Conservation (phyloP, 805 yeast species). For the Metschnikowia corniflorae region DNA sequence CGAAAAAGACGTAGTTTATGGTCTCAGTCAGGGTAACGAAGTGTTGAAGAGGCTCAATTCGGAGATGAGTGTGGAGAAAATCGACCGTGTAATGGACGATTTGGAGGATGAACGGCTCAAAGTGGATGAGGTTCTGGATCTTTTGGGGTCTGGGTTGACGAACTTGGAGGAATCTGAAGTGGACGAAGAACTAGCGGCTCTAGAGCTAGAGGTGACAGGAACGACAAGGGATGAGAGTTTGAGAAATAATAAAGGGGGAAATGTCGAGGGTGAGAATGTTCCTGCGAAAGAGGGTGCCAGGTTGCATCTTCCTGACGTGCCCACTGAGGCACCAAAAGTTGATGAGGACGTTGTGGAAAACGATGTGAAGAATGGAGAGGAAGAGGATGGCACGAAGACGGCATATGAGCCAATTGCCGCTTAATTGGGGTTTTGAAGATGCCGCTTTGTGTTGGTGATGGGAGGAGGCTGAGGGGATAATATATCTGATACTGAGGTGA, state of each 20-base stretch:
- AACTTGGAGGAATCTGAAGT: constrained; percentile 56
- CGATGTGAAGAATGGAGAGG: not conserved
- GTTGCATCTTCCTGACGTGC: constrained; percentile 14
- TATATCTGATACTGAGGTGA: too few relatives aligned
- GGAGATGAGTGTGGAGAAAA: constrained; percentile 72
- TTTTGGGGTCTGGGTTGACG: constrained; percentile 43
- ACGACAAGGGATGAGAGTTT: not conserved
- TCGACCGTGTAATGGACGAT: constrained; percentile 82
- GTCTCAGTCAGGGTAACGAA: constrained; percentile 75
- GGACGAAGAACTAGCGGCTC: constrained; percentile 54
- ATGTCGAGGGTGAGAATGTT: not conserved
- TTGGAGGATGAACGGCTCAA: constrained; percentile 75
- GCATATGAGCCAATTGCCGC: constrained; percentile 7
- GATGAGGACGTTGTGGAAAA: too few relatives aligned
- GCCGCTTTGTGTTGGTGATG: too few relatives aligned
- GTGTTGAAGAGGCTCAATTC: constrained; percentile 71
- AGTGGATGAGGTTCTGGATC: constrained; percentile 67
- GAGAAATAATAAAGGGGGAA: too few relatives aligned
- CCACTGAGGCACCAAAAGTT: constrained; percentile 5
- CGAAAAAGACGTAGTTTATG: constrained; percentile 79
- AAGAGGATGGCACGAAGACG: not conserved
- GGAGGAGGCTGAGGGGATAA: too few relatives aligned
- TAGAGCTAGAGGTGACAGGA: constrained; percentile 45
- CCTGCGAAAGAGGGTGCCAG: not conserved
- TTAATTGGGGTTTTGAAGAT: too few relatives aligned